These are phyloP conservation scores for Acanthamoeba lenticulata DNA, from an alignment of 208 protist species.

Conservation along the genomic window DNA sequence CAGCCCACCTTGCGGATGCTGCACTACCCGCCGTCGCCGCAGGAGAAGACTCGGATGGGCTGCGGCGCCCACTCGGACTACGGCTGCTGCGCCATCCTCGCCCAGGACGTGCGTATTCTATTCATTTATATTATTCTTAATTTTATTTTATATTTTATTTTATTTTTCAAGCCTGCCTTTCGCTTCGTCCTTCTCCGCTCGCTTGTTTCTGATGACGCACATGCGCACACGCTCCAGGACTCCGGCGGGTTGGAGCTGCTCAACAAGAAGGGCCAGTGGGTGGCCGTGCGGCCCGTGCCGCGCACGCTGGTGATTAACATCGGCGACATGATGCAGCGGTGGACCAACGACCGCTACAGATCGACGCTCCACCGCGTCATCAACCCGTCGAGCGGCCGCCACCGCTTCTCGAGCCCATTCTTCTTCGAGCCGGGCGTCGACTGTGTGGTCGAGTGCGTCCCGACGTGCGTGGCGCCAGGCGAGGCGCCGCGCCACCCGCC, in stretches of 20 bases:
- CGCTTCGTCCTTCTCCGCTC: background rate
- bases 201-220: background rate
- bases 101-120: background rate
- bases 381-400: constrained; percentile 1
- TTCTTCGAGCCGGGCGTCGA: constrained; percentile 46
- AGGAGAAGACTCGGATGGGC: background rate
- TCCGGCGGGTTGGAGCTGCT: constrained; percentile 1
- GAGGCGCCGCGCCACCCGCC: background rate
- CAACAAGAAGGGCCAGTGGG: constrained; percentile 52
- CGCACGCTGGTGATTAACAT: constrained; percentile 45
- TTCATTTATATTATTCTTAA: too few relatives aligned
- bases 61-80: constrained; percentile 58
- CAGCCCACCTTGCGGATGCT: background rate
- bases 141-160: too few relatives aligned
- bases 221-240: background rate
- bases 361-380: constrained; percentile 60
- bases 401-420: constrained; percentile 37
- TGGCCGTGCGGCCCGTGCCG: background rate
- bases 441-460: constrained; percentile 45
- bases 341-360: constrained; percentile 30
- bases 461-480: background rate
- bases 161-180: too few relatives aligned
- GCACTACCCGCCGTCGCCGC: background rate
- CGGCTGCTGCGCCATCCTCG: constrained; percentile 27
- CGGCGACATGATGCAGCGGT: constrained; percentile 64